phyloP scores from a whole-genome alignment of 306 rosid genomes.

The Pyrus communis region DNA sequence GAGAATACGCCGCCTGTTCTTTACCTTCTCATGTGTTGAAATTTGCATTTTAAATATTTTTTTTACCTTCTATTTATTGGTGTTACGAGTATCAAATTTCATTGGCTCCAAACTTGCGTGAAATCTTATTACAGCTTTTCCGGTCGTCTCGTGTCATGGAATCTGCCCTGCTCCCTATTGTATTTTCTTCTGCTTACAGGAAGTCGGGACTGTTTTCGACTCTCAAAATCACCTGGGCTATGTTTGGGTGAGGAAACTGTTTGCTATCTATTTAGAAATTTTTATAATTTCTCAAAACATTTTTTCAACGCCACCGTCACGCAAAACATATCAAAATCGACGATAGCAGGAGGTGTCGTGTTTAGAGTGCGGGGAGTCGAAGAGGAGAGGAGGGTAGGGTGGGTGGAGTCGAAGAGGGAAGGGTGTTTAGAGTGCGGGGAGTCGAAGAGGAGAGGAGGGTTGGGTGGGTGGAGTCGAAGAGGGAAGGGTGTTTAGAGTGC shows the following conservation, averaged over 20 bases:
- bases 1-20: conserved; percentile 31
- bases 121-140: background rate
- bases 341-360: too few relatives aligned
- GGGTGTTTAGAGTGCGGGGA: too few relatives aligned
- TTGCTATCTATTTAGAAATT: too few relatives aligned
- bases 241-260: too few relatives aligned
- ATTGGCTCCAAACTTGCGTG: background rate
- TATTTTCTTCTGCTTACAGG: background rate
- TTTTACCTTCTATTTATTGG: background rate
- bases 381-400: too few relatives aligned
- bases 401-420: too few relatives aligned
- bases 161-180: background rate
- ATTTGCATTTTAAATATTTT: conserved; percentile 3
- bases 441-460: too few relatives aligned
- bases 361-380: too few relatives aligned
- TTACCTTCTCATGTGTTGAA: conserved; percentile 28
- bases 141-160: background rate
- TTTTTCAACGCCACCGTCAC: conserved; percentile 55
- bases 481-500: too few relatives aligned
- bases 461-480: too few relatives aligned
- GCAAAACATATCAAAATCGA: conserved; percentile 77
- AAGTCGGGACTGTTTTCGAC: background rate
- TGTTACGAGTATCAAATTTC: conserved; percentile 5
- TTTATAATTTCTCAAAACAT: too few relatives aligned
- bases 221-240: too few relatives aligned